Conservation (phyloP, 2,329 filamentous ascomycete genomes). For the Pseudocercospora vitis region DNA sequence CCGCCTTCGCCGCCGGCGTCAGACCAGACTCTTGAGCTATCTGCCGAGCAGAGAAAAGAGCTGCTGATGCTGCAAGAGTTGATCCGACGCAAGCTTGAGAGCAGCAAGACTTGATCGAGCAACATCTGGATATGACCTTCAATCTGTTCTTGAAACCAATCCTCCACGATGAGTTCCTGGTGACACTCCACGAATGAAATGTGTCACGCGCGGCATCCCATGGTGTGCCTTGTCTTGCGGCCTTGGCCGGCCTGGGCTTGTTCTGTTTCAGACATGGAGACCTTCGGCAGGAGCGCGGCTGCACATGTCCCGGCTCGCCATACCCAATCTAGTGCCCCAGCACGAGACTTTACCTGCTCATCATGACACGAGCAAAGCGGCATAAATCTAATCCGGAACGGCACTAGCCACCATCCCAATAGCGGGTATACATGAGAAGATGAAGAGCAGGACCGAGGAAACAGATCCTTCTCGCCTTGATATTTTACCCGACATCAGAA, state of each 20-base stretch:
- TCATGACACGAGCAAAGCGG: background rate
- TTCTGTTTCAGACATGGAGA: background rate
- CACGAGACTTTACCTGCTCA: conserved; percentile 2
- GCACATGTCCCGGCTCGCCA: background rate
- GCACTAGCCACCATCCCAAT: no score
- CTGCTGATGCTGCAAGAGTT: conserved; percentile 39
- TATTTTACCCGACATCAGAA: no score
- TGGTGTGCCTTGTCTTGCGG: conserved; percentile 2
- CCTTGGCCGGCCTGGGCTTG: conserved; percentile 4
- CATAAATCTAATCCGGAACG: no score
- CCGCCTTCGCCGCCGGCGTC: conserved; percentile 33
- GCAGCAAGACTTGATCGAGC: conserved; percentile 30
- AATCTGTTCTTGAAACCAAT: background rate
- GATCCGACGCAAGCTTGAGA: conserved; percentile 37
- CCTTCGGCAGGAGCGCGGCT: conserved; percentile 4
- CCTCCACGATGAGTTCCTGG: background rate
- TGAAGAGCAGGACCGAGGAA: no score
- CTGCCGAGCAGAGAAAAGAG: conserved; percentile 38
- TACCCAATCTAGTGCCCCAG: background rate
- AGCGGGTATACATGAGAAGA: background rate
- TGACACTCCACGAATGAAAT: background rate
- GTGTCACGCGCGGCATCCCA: conserved; percentile 1
- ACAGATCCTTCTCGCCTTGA: no score
- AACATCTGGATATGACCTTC: background rate
- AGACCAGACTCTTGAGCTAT: conserved; percentile 37